Percentiles rank a stretch among this genome's conserved stretches.
Conservation (phyloP, 208 protist species). For the Novymonas esmeraldas region DNA sequence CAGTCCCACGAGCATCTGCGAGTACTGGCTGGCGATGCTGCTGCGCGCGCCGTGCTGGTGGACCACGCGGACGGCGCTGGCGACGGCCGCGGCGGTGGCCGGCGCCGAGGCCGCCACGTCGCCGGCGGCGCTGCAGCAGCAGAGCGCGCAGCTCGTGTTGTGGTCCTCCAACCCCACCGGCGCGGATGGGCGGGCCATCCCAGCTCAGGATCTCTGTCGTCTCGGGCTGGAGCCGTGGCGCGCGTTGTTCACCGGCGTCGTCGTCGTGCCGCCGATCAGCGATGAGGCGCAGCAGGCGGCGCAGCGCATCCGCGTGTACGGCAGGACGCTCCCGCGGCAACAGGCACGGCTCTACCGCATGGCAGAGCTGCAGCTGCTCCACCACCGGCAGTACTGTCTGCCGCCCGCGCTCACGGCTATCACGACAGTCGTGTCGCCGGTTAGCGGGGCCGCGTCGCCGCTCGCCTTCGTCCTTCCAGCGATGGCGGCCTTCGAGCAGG, state of each 20-base stretch:
- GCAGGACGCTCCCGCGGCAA: constrained; percentile 13
- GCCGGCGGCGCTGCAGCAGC: constrained; percentile 2
- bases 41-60: constrained; percentile 26
- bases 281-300: constrained; percentile 15
- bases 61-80: constrained; percentile 5
- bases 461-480: neutral
- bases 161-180: constrained; percentile 5
- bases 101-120: neutral
- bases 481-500: neutral
- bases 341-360: constrained; percentile 11
- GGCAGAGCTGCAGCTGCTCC: neutral
- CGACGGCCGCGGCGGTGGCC: neutral
- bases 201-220: constrained; percentile 8
- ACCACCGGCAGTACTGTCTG: neutral
- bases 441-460: neutral
- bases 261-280: constrained; percentile 27
- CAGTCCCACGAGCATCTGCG: constrained; percentile 10
- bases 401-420: neutral
- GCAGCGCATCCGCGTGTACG: neutral
- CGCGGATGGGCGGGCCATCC: neutral
- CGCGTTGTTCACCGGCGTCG: constrained; percentile 5
- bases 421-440: neutral
- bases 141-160: constrained; percentile 12
- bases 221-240: constrained; percentile 30
- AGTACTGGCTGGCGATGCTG: constrained; percentile 33